Percentiles rank a stretch among this genome's conserved stretches.
Conservation (phyloP, 192 early-diverging fungal species). For the Entomortierella beljakovae region DNA sequence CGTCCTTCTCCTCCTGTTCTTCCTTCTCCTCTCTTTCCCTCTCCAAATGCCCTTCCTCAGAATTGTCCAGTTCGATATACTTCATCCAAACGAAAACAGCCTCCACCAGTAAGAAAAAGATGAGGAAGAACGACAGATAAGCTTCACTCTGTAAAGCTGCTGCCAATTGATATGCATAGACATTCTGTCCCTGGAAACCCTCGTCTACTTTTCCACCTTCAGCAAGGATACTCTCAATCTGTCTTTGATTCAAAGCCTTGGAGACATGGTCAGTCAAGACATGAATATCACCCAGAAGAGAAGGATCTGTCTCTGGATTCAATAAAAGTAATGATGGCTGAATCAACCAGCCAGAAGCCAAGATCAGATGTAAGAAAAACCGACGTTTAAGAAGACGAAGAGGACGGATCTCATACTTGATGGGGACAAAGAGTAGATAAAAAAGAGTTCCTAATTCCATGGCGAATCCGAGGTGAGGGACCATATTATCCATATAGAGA, state of each 20-base stretch:
- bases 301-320: not conserved
- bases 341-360: slow-evolving; percentile 17
- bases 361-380: not conserved
- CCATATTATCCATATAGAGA: slow-evolving; percentile 26
- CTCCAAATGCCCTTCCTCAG: not conserved
- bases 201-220: slow-evolving; percentile 12
- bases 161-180: slow-evolving; percentile 12
- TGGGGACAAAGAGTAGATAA: slow-evolving; percentile 8
- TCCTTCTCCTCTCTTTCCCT: not conserved
- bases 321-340: slow-evolving; percentile 1
- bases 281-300: not conserved
- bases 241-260: slow-evolving; percentile 21
- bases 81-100: slow-evolving; percentile 5
- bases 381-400: slow-evolving; percentile 5
- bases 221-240: slow-evolving; percentile 7
- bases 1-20: not conserved
- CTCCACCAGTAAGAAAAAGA: slow-evolving; percentile 10
- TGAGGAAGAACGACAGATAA: not conserved
- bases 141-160: slow-evolving; percentile 10
- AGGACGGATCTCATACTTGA: slow-evolving; percentile 4
- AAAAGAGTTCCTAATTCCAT: slow-evolving; percentile 7
- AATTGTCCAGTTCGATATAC: not conserved
- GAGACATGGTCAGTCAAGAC: not conserved
- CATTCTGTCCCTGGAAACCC: slow-evolving; percentile 1
- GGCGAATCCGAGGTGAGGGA: slow-evolving; percentile 15